Conservation (phyloP, 768 basidiomycete genomes). For the Phanerochaete carnosa region DNA sequence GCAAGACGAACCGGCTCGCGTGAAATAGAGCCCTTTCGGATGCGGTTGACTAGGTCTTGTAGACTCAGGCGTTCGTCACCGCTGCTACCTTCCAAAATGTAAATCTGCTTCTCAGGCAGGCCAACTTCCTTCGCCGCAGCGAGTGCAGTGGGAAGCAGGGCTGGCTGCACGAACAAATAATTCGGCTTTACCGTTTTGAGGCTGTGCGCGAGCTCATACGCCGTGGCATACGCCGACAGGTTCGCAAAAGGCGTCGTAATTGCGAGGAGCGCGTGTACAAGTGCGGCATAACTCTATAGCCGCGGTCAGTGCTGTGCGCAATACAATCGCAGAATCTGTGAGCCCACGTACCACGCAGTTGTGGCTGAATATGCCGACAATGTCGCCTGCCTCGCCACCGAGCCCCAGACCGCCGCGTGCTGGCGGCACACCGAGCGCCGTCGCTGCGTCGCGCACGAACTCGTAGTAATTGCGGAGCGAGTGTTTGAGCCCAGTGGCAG, state of each 20-base stretch:
- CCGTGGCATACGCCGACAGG: conserved; percentile 52
- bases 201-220: conserved; percentile 51
- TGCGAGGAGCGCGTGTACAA: conserved; percentile 46
- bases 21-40: conserved; percentile 38
- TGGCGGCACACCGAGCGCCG: conserved; percentile 4
- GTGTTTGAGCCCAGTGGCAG: conserved; percentile 4
- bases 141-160: conserved; percentile 38
- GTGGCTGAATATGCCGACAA: conserved; percentile 70
- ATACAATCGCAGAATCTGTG: conserved; percentile 35
- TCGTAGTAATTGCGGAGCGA: conserved; percentile 7
- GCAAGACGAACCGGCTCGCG: conserved; percentile 47
- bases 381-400: conserved; percentile 40
- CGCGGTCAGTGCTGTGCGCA: background rate
- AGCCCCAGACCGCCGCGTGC: background rate
- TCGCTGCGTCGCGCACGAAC: conserved; percentile 10
- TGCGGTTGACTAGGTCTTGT: conserved; percentile 40
- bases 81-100: conserved; percentile 43
- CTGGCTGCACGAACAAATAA: conserved; percentile 49
- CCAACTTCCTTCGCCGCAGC: conserved; percentile 32
- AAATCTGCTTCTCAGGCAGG: conserved; percentile 40
- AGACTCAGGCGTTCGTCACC: conserved; percentile 41
- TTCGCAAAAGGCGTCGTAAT: conserved; percentile 50
- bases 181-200: conserved; percentile 47
- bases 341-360: no score
- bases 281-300: conserved; percentile 48